Evolutionary conservation across 768 basidiomycete genomes (phyloP).

Genomic region (Favolaschia claudopus): DNA sequence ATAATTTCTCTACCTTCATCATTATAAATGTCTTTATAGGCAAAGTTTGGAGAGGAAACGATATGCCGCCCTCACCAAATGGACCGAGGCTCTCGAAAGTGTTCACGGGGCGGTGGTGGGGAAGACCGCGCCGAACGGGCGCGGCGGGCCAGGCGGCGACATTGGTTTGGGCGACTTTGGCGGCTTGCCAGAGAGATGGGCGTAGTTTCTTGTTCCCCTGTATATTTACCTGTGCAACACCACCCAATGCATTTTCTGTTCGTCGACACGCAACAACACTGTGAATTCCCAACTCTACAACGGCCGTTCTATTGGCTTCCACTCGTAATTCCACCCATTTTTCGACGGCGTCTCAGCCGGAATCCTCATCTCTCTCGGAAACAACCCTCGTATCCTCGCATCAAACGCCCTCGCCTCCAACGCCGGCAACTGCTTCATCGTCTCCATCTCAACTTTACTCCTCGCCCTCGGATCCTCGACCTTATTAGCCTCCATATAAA

Average conservation of each 20-base stretch:
- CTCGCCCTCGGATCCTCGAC: constrained; percentile 77
- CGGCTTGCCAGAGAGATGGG: constrained; percentile 47
- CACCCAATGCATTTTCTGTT: constrained; percentile 30
- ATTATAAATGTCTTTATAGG: constrained; percentile 45
- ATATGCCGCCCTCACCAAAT: constrained; percentile 80
- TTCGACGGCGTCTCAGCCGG: constrained; percentile 87
- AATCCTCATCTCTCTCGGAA: constrained; percentile 86
- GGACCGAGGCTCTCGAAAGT: constrained; percentile 81
- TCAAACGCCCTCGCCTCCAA: constrained; percentile 77
- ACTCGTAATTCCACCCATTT: constrained; percentile 88
- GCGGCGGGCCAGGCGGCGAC: constrained; percentile 44
- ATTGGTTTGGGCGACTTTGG: constrained; percentile 42
- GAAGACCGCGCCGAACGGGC: constrained; percentile 64
- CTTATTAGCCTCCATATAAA: constrained; percentile 78
- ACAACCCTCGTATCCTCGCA: constrained; percentile 79
- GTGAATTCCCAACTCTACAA: constrained; percentile 36
- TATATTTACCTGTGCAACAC: constrained; percentile 27
- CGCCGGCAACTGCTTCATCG: constrained; percentile 67
- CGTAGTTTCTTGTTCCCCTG: constrained; percentile 19
- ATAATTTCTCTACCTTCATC: background rate
- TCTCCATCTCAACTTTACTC: constrained; percentile 61
- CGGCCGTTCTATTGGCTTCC: constrained; percentile 70
- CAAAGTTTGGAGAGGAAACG: constrained; percentile 89
- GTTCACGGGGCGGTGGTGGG: constrained; percentile 79
- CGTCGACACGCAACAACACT: background rate